These are phyloP conservation scores for Cordyceps cateniannulata DNA, from an alignment of 2,329 filamentous ascomycete species.

Conservation along the genomic window DNA sequence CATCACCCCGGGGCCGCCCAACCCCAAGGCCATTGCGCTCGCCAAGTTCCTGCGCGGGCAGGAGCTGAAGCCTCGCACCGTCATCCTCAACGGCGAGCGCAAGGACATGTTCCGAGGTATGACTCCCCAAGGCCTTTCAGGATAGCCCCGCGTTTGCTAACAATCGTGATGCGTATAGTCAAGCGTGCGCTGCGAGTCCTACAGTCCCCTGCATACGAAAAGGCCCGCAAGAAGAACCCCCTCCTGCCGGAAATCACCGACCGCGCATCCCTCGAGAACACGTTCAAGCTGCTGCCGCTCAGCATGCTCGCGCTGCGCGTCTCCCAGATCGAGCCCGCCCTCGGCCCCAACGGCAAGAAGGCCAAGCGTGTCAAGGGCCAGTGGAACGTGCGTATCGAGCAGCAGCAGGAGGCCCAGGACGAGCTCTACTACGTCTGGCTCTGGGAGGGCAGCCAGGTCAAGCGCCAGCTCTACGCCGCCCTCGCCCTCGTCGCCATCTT, in stretches of 20 bases:
- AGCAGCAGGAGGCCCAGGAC: slow-evolving; percentile 82
- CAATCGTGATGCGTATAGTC: slow-evolving; percentile 52
- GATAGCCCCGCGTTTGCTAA: background rate
- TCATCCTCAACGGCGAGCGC: slow-evolving; percentile 89
- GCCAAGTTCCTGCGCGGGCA: slow-evolving; percentile 82
- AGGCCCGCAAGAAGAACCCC: slow-evolving; percentile 83
- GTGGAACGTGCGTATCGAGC: slow-evolving; percentile 93
- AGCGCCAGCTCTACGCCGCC: slow-evolving; percentile 83
- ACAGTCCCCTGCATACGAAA: slow-evolving; percentile 81
- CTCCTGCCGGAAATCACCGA: slow-evolving; percentile 83
- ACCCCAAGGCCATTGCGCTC: slow-evolving; percentile 80
- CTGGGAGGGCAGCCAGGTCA: slow-evolving; percentile 89
- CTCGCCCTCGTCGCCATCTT: slow-evolving; percentile 81
- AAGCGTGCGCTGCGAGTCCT: slow-evolving; percentile 92
- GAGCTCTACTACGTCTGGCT: slow-evolving; percentile 96
- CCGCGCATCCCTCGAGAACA: slow-evolving; percentile 81
- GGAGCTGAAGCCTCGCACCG: slow-evolving; percentile 81
- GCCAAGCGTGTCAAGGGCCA: slow-evolving; percentile 89
- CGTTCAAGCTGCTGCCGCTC: slow-evolving; percentile 89
- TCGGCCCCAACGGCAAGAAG: slow-evolving; percentile 58
- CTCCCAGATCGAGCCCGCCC: slow-evolving; percentile 63
- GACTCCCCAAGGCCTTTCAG: background rate
- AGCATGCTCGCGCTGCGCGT: slow-evolving; percentile 92
- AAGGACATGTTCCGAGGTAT: slow-evolving; percentile 97
- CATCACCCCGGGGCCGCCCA: slow-evolving; percentile 72